Base-by-base conservation (phyloP, 495 filamentous ascomycete genomes). In the Cercophora samala region DNA sequence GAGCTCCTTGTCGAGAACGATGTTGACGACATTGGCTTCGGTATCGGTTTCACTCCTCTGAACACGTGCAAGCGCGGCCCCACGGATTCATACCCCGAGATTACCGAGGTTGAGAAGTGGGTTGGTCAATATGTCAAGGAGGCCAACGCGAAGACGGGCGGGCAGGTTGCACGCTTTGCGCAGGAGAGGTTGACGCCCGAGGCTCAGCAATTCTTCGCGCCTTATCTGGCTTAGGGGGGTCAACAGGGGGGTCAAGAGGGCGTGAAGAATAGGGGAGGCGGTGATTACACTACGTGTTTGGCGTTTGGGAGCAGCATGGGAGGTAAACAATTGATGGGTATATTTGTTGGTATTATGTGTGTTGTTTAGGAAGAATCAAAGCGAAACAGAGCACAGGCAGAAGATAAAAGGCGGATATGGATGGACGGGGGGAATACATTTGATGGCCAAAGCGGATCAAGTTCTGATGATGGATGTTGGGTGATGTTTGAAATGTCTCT, bases 1-100 rank as follows among this genome's bases (percentile, higher is more conserved):
- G 93, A 96, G 64, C 74, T 89, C 23, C 87, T 93, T 69, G 83
- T 85, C 18, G 93, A 96, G 72, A 88, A 90, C 11, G 95, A 98
- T 70, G 89, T 95, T 58, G 95, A 99, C 69, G 94, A 99, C 75
- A 87, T 97, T 73, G 88, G 90, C 61, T 99, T 98, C 71, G 96
- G 94, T 13, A 87, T 96, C 55, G 93, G 92, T 1, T 99, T 96
- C 78, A 97, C 95, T 1, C 86, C 90, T 53, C 83, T 99, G 64
- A 93, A 91, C 75, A 97, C 95, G 1, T 92, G 93, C 77, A 91
- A 89, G 75, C 85, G 87, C 61, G 69, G 76, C 0, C 67, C 83
- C 9, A 82, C 81, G 64, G 93, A 97, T 73, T 88, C 90, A 21
- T 97, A 89, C 85, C 90, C 93, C 37, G 89, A 96, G 63, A 89